These are phyloP conservation scores for Colletotrichum somersetense DNA, from an alignment of 2,329 filamentous ascomycete genomes.

Conservation along the genomic window DNA sequence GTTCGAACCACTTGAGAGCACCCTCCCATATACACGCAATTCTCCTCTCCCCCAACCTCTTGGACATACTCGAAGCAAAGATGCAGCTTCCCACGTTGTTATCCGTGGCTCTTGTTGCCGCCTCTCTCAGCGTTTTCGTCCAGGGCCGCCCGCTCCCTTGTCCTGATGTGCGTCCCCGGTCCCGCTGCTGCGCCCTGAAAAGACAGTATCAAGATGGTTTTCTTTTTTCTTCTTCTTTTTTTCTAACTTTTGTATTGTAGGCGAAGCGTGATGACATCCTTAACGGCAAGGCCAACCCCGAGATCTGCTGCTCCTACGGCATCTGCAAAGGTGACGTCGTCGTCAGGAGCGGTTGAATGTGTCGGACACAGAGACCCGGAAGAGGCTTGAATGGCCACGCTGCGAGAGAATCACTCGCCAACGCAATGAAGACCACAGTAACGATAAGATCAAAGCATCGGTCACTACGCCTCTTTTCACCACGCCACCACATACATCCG, in stretches of 20 bases:
- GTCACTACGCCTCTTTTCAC: neutral
- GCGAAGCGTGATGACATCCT: conserved; percentile 59
- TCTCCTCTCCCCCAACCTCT: neutral
- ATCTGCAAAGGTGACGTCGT: conserved; percentile 64
- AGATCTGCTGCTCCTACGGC: conserved; percentile 67
- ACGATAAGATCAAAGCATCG: conserved; percentile 1
- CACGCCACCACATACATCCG: neutral
- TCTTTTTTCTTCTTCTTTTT: neutral
- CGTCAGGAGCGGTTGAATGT: conserved; percentile 56
- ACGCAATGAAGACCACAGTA: neutral
- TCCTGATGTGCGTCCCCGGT: conserved; percentile 51
- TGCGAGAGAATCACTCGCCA: neutral
- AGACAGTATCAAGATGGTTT: neutral
- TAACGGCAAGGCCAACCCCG: conserved; percentile 60
- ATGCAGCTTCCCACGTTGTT: conserved; percentile 48
- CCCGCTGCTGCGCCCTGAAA: neutral
- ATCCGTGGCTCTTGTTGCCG: conserved; percentile 43
- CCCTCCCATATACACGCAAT: neutral
- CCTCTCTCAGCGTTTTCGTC: conserved; percentile 46
- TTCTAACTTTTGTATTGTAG: conserved; percentile 44
- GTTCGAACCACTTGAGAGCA: neutral
- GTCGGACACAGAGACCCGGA: conserved; percentile 9
- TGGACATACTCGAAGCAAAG: conserved; percentile 8
- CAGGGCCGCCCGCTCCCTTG: conserved; percentile 54
- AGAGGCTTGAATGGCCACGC: neutral